phyloP scores from a whole-genome alignment of 2,329 filamentous ascomycete species.

The Chaetomium sp. region DNA sequence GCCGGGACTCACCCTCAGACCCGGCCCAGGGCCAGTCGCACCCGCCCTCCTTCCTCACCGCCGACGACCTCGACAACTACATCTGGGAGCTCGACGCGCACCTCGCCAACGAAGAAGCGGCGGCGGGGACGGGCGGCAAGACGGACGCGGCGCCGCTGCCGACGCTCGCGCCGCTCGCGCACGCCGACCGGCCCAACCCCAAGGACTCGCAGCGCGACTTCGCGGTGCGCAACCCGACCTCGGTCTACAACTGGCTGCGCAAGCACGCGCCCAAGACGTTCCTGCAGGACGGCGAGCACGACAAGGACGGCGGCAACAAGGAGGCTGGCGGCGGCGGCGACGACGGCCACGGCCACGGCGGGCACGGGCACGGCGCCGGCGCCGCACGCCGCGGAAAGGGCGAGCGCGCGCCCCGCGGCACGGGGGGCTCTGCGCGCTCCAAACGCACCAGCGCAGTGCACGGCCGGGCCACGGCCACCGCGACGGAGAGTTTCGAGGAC shows the following conservation, averaged over 20 bases:
- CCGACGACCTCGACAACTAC: constrained; percentile 74
- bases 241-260: constrained; percentile 93
- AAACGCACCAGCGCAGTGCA: constrained; percentile 28
- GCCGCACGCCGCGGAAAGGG: constrained; percentile 40
- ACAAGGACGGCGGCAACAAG: constrained; percentile 46
- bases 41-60: constrained; percentile 67
- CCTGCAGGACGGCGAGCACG: constrained; percentile 70
- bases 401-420: constrained; percentile 28
- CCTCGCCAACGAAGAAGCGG: constrained; percentile 48
- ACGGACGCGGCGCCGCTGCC: constrained; percentile 44
- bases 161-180: constrained; percentile 53
- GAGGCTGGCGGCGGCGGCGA: constrained; percentile 32
- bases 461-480: constrained; percentile 12
- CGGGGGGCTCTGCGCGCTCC: constrained; percentile 18
- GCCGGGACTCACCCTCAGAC: constrained; percentile 45
- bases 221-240: constrained; percentile 76
- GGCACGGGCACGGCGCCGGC: constrained; percentile 27
- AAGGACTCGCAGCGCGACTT: constrained; percentile 49
- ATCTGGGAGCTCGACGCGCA: constrained; percentile 63
- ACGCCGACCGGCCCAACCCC: constrained; percentile 43
- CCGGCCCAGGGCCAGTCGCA: constrained; percentile 55
- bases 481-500: constrained; percentile 25
- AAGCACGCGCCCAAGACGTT: constrained; percentile 83
- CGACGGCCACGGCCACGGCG: constrained; percentile 38
- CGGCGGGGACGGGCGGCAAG: constrained; percentile 12